Base-by-base conservation (phyloP, 1,284 basidiomycete genomes). In the Leccinum pachyderme region DNA sequence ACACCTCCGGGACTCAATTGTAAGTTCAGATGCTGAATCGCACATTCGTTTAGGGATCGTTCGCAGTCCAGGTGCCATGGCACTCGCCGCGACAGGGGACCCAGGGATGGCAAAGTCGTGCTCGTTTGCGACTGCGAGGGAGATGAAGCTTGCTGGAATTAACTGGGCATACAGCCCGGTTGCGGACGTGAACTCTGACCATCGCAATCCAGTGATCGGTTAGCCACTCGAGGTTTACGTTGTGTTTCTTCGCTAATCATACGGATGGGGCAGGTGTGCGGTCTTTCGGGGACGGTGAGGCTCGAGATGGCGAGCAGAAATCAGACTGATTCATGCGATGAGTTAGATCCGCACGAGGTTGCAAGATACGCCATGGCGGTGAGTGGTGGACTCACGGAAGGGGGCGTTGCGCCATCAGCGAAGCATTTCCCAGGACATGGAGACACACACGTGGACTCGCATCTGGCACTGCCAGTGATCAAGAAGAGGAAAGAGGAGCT, bases 371-470 rank as follows among this genome's bases (percentile, higher is more conserved):
- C 77, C 0, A 58, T 61, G 1, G 80, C 81, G 1, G 81, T 81
- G 12, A 72, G 75, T 44, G 62, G 63, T 2, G 86, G 83, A 1
- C 72, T 86, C 18, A 71, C 74, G 0, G 65, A 73, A 4, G 71
- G 74, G 1, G 78, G 77, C 1, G 68, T 89, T 9, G 84, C 86
- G 2, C 76, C 86, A 0, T 82, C 76, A 28, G 77, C 78, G 2
- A 89, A 88, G 63, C 86, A 88, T 62, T 88, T 88, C 62, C 86
- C 86, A 0, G 86, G 87, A 0, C 86, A 89, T 57, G 87, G 87
- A 0, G 85, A 88, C 54, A 89, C 86, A 0, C 77, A 83, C 53
- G 74, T 86, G 52, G 86, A 89, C 63, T 87, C 86, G 2, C 86
- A 88, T 61, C 75, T 85, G n/a, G 81, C 77, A 3, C 76, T 88